Evolutionary conservation across 1,139 yeast genomes (phyloP).

Genomic region (Hyphopichia pseudoburtonii): DNA sequence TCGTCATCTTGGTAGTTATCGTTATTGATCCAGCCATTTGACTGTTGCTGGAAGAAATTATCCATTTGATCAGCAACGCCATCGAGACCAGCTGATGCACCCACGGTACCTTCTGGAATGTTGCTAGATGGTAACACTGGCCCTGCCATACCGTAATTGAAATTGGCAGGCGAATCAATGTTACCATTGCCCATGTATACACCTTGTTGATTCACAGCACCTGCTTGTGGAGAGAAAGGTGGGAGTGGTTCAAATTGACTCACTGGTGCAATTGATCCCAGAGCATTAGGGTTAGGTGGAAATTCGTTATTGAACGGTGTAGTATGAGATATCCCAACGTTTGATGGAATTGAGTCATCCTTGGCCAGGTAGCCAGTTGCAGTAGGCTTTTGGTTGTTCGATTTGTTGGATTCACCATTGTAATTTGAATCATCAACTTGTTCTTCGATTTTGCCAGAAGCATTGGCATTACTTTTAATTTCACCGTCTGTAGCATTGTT

Average conservation of each 20-base stretch:
- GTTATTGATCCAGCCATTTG: constrained; percentile 73
- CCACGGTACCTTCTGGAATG: background rate
- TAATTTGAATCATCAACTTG: background rate
- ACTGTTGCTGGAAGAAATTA: constrained; percentile 73
- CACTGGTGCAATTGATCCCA: constrained; percentile 1
- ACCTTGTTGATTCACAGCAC: background rate
- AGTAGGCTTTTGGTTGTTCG: background rate
- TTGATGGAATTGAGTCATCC: background rate
- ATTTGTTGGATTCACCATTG: background rate
- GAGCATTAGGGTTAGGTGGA: constrained; percentile 2
- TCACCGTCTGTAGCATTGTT: background rate
- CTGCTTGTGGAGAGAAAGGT: background rate
- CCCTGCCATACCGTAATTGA: constrained; percentile 6
- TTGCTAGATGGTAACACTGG: constrained; percentile 1
- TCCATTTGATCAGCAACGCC: constrained; percentile 47
- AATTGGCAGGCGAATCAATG: constrained; percentile 4
- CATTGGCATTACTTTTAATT: no score
- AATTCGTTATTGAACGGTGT: background rate
- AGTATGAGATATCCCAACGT: background rate
- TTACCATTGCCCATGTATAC: background rate
- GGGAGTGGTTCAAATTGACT: constrained; percentile 1
- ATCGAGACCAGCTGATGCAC: constrained; percentile 6
- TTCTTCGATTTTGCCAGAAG: background rate
- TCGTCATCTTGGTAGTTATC: constrained; percentile 74
- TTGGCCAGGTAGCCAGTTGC: background rate